Evolutionary conservation across 257 asterid genomes (phyloP).

Genomic region (Handroanthus guayacan): DNA sequence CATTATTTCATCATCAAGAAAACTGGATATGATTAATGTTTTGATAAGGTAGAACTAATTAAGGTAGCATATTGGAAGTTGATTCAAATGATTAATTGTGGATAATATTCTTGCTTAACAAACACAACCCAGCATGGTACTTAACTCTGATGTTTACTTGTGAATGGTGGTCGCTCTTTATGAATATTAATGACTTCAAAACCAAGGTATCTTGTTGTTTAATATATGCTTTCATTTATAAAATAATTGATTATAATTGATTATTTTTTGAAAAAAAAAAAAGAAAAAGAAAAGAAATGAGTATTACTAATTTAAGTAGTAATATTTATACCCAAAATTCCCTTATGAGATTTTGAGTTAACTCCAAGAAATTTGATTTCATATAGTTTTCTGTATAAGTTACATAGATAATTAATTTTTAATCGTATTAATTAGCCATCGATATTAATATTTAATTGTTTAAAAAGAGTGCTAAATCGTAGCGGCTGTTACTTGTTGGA

Average conservation of each 20-base stretch:
- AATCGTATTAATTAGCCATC: no score
- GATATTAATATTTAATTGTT: no score
- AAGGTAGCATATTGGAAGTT: not conserved
- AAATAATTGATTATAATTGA: no score
- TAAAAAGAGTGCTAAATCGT: no score
- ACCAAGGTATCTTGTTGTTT: not conserved
- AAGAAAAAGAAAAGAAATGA: no score
- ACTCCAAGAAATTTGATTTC: no score
- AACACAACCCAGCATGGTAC: not conserved
- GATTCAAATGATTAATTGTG: constrained; percentile 2
- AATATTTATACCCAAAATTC: no score
- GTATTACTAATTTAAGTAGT: not conserved
- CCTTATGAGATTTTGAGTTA: no score
- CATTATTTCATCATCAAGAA: constrained; percentile 1
- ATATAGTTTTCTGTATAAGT: no score
- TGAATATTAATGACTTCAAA: not conserved
- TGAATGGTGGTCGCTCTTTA: not conserved
- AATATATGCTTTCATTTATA: not conserved
- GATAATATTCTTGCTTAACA: constrained; percentile 14
- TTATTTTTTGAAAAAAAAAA: no score
- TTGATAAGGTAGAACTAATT: constrained; percentile 5
- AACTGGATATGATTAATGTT: not conserved
- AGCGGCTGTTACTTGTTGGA: no score
- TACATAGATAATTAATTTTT: no score
- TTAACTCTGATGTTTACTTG: not conserved